These are phyloP conservation scores for Serendipita indica DNA, from an alignment of 768 basidiomycete species.

Conservation along the genomic window DNA sequence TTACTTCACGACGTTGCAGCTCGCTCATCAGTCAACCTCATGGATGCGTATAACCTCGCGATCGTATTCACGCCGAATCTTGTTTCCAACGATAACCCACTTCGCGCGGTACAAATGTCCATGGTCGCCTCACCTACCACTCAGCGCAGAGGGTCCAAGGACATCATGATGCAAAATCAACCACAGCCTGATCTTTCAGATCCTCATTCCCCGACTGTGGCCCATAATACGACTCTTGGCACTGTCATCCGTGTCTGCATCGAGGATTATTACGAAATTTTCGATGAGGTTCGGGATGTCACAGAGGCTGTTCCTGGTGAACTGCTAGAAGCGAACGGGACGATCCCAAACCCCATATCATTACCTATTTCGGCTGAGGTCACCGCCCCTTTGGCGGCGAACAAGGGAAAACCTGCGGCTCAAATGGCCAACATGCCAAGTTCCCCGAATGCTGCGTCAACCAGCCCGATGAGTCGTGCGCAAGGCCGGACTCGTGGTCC, in stretches of 20 bases:
- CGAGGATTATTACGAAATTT: conserved; percentile 69
- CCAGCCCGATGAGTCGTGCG: neutral
- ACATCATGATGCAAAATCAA: neutral
- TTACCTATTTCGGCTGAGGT: neutral
- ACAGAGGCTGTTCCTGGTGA: conserved; percentile 33
- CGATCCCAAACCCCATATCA: neutral
- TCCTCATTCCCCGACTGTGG: neutral
- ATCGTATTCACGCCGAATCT: conserved; percentile 71
- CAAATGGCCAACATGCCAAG: conserved; percentile 25
- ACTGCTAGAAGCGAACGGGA: neutral
- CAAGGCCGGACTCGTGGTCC: neutral
- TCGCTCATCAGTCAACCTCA: conserved; percentile 48
- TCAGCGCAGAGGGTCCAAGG: neutral
- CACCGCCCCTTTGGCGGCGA: conserved; percentile 14
- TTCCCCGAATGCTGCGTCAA: neutral
- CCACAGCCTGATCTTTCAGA: neutral
- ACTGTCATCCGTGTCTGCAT: conserved; percentile 63
- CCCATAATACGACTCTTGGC: conserved; percentile 41
- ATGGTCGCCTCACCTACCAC: conserved; percentile 23
- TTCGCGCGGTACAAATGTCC: conserved; percentile 63
- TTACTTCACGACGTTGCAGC: conserved; percentile 67
- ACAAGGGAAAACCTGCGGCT: neutral
- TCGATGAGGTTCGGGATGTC: conserved; percentile 65
- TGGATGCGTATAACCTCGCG: conserved; percentile 74
- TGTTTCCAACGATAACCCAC: conserved; percentile 49